phyloP scores from a whole-genome alignment of 2,329 filamentous ascomycete species.

The Stenocarpella maydis region DNA sequence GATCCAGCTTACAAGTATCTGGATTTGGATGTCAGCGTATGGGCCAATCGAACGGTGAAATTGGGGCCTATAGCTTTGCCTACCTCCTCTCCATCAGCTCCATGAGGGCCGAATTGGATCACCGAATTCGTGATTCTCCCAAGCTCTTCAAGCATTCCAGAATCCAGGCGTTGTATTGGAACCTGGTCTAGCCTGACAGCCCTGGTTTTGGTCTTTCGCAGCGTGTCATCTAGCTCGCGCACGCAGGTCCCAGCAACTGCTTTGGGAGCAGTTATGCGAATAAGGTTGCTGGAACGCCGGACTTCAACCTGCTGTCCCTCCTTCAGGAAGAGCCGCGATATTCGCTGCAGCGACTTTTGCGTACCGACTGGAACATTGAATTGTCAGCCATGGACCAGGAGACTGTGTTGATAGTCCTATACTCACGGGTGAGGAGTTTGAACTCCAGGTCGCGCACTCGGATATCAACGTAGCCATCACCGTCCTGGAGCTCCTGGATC shows the following conservation, averaged over 20 bases:
- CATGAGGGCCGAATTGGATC: conserved; percentile 45
- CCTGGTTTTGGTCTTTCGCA: conserved; percentile 41
- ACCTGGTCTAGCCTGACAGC: conserved; percentile 41
- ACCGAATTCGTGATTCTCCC: conserved; percentile 50
- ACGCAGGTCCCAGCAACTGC: conserved; percentile 48
- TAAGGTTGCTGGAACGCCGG: conserved; percentile 39
- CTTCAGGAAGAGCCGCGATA: conserved; percentile 44
- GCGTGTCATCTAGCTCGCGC: conserved; percentile 43
- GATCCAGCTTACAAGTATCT: conserved; percentile 54
- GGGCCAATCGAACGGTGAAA: neutral
- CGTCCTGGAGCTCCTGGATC: conserved; percentile 53
- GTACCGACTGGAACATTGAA: conserved; percentile 44
- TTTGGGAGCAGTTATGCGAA: conserved; percentile 50
- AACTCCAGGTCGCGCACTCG: conserved; percentile 52
- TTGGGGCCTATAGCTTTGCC: neutral
- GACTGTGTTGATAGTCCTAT: neutral
- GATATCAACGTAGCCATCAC: conserved; percentile 51
- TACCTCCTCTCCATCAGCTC: conserved; percentile 38
- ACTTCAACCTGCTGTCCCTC: conserved; percentile 50
- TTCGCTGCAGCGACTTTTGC: conserved; percentile 45
- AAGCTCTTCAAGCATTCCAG: conserved; percentile 46
- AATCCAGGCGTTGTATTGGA: conserved; percentile 38
- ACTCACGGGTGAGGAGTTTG: conserved; percentile 55
- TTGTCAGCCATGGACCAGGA: neutral
- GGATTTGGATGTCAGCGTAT: conserved; percentile 29